Percentiles rank a stretch among this genome's conserved stretches.
phyloP scores from a whole-genome alignment of 208 protist species.

The Leishmania martiniquensis region DNA sequence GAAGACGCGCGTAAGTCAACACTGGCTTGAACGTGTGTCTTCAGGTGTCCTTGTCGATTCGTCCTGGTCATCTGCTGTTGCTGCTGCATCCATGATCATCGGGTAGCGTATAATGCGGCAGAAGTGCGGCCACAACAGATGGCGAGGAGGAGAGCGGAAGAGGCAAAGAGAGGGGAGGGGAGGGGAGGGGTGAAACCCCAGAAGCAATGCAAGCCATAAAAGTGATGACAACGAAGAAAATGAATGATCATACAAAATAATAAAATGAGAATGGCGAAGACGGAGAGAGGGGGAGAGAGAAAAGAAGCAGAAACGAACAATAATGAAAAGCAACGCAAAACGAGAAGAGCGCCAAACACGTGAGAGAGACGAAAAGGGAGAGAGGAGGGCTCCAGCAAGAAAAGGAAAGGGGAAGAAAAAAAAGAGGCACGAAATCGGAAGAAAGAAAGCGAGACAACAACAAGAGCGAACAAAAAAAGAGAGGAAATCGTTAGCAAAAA shows the following conservation, averaged over 20 bases:
- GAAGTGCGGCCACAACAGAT: neutral
- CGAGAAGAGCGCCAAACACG: too few species aligned
- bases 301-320: too few species aligned
- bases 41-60: neutral
- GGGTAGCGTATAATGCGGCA: neutral
- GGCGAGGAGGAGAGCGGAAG: neutral
- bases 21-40: conserved; percentile 28
- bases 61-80: neutral
- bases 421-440: too few species aligned
- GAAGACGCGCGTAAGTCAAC: conserved; percentile 21
- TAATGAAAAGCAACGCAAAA: too few species aligned
- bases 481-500: neutral
- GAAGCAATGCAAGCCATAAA: neutral
- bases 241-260: neutral
- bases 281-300: too few species aligned
- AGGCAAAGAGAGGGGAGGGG: neutral
- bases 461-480: too few species aligned
- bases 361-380: too few species aligned
- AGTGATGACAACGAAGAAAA: neutral
- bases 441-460: too few species aligned
- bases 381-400: too few species aligned
- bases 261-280: too few species aligned
- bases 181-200: neutral
- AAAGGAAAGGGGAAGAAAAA: too few species aligned
- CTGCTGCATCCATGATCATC: neutral